Evolutionary conservation across 441 rosid genomes (phyloP).

Genomic region (Adansonia grandidieri): DNA sequence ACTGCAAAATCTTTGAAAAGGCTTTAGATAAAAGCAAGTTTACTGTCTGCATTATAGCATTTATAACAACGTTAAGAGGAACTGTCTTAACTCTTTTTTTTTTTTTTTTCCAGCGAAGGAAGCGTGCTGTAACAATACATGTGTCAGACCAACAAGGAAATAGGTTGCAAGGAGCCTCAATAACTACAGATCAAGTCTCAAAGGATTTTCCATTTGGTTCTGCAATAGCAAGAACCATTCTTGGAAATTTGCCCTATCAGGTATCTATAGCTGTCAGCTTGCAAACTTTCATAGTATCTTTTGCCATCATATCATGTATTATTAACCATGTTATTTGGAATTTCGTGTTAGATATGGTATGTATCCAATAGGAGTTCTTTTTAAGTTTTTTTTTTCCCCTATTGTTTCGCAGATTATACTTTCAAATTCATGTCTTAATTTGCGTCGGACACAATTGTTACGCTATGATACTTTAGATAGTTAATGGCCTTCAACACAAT

Average conservation of each 20-base stretch:
- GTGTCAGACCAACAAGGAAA: conserved; percentile 59
- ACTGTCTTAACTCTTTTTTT: neutral
- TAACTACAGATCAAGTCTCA: conserved; percentile 58
- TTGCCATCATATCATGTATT: neutral
- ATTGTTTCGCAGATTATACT: too few relatives aligned
- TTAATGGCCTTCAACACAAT: neutral
- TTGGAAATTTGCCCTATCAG: conserved; percentile 70
- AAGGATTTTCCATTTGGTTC: conserved; percentile 85
- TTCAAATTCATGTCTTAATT: neutral
- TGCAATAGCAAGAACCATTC: conserved; percentile 70
- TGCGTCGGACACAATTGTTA: neutral
- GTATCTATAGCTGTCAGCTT: conserved; percentile 34
- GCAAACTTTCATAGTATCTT: neutral
- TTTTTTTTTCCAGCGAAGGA: conserved; percentile 53
- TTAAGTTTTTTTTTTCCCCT: too few relatives aligned
- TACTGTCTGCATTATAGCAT: neutral
- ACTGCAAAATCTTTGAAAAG: neutral
- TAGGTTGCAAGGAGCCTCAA: conserved; percentile 53
- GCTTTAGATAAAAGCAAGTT: neutral
- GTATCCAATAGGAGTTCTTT: too few relatives aligned
- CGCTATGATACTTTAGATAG: too few relatives aligned
- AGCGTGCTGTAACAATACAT: conserved; percentile 67
- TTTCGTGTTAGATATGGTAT: too few relatives aligned
- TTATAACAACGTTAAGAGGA: neutral
- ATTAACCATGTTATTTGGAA: too few relatives aligned